phyloP scores from a whole-genome alignment of 306 rosid genomes.

The Sophora flavescens region DNA sequence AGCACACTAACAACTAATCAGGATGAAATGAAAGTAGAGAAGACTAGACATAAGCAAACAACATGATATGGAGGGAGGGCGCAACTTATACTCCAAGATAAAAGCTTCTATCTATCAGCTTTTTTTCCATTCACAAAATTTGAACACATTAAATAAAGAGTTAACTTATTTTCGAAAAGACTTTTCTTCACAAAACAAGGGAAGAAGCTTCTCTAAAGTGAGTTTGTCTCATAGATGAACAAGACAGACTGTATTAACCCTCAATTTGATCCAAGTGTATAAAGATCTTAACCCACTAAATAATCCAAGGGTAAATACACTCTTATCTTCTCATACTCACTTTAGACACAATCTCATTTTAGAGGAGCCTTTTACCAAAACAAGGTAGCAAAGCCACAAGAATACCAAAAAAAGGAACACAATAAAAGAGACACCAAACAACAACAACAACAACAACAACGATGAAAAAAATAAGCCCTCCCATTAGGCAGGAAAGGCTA shows the following conservation, averaged over 20 bases:
- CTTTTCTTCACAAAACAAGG: no score
- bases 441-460: background rate
- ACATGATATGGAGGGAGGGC: background rate
- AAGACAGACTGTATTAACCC: no score
- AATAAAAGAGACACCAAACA: background rate
- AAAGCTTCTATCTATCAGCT: constrained; percentile 22
- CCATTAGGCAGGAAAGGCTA: background rate
- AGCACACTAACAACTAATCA: constrained; percentile 3
- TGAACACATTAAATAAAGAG: constrained; percentile 13
- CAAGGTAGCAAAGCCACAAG: constrained; percentile 7
- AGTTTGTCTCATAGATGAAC: background rate
- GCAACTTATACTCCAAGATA: constrained; percentile 18
- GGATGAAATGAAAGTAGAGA: constrained; percentile 16
- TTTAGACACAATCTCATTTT: background rate
- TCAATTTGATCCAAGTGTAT: background rate
- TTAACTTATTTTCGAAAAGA: no score
- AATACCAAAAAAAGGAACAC: constrained; percentile 12
- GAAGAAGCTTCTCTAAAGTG: background rate
- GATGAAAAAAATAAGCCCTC: background rate
- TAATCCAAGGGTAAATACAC: background rate
- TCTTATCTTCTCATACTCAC: background rate
- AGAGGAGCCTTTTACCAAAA: background rate
- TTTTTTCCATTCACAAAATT: background rate
- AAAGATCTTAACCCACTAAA: background rate
- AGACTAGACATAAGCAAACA: constrained; percentile 11